Conservation (phyloP, 2,329 filamentous ascomycete genomes). For the Chaetothyriales sp. region DNA sequence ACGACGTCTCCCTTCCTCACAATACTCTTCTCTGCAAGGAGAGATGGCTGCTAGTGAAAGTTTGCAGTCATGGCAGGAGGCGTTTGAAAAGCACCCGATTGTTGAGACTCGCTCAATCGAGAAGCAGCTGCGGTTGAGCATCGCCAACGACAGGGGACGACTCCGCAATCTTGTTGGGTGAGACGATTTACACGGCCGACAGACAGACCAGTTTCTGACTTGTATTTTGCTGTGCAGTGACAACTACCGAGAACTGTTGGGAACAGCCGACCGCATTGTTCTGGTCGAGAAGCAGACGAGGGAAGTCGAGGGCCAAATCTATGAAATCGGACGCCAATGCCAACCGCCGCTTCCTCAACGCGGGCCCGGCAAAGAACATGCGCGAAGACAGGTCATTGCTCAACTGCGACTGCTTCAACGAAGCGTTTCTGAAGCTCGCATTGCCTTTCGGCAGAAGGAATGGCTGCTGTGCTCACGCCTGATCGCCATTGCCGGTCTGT, state of each 20-base stretch:
- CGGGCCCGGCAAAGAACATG: background rate
- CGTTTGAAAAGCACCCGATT: slow-evolving; percentile 46
- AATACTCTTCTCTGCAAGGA: background rate
- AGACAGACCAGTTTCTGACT: slow-evolving; percentile 1
- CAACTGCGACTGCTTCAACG: slow-evolving; percentile 44
- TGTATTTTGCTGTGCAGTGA: slow-evolving; percentile 29
- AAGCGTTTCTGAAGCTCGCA: slow-evolving; percentile 38
- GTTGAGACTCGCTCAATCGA: slow-evolving; percentile 48
- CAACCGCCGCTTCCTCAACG: slow-evolving; percentile 36
- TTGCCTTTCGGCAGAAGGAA: slow-evolving; percentile 36
- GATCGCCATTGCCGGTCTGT: slow-evolving; percentile 57
- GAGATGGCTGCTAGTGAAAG: background rate
- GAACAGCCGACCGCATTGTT: slow-evolving; percentile 86
- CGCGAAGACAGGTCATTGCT: slow-evolving; percentile 20
- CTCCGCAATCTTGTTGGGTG: slow-evolving; percentile 52
- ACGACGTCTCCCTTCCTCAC: background rate
- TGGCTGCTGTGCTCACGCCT: slow-evolving; percentile 44
- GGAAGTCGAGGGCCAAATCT: slow-evolving; percentile 54
- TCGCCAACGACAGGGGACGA: slow-evolving; percentile 49
- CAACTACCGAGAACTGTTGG: slow-evolving; percentile 74
- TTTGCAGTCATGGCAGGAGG: slow-evolving; percentile 43
- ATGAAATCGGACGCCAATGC: slow-evolving; percentile 59
- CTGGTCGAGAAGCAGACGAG: slow-evolving; percentile 71
- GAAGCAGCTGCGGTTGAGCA: slow-evolving; percentile 47
- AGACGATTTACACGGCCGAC: too few relatives aligned